Evolutionary conservation across 140 eudicot species (phyloP), one percentile per base, ranked within the genome.

Genomic region (Ambrosia hybrid): DNA sequence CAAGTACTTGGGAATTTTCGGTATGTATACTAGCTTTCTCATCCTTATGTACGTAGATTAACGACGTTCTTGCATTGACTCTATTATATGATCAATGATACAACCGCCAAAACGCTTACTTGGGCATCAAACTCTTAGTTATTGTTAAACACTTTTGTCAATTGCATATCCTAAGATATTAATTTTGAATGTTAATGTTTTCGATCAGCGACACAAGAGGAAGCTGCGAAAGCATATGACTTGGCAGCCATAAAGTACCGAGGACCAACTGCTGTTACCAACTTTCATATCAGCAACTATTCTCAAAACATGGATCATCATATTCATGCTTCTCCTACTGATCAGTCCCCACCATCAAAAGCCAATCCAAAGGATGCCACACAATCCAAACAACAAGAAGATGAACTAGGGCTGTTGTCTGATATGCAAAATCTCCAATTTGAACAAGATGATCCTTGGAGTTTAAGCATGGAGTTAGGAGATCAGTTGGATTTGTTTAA

Each of bases 191-290:
- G 26, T 21, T 21, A 13, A 53, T 65, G 38, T 55, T 53, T 62
- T 39, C 26, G 26, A 21, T 21, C 48, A 73, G 79, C 15, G 51
- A 82, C 86, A 26, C 52, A 78, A 68, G 86, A 73, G 63, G 83
- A 82, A 60, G 86, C 86, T 9, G 80, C 83, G 33, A 73, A 49
- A 72, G 83, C 86, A 73, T 82, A 82, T 46, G 86, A 82, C 55
- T 39, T 46, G n/a, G 83, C 80, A 68, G 86, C 83, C 49, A 82
- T 82, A 70, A 7, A 36, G 55, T 55, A 49, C 16, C 69, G 86
- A 33, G 79, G 79, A 46, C 68, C 12, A 13, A 57, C 57, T 41
- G 83, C 86, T 6, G 61, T 82, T n/a, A 82, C 86, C 57, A 77
- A 82, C 62, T 82, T 82, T 48, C 67, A 82, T 55, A 74, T 82